Percentiles rank a stretch among this genome's conserved stretches.
These are phyloP conservation scores for Kwoniella pini DNA, from an alignment of 768 basidiomycete genomes.

Conservation along the genomic window DNA sequence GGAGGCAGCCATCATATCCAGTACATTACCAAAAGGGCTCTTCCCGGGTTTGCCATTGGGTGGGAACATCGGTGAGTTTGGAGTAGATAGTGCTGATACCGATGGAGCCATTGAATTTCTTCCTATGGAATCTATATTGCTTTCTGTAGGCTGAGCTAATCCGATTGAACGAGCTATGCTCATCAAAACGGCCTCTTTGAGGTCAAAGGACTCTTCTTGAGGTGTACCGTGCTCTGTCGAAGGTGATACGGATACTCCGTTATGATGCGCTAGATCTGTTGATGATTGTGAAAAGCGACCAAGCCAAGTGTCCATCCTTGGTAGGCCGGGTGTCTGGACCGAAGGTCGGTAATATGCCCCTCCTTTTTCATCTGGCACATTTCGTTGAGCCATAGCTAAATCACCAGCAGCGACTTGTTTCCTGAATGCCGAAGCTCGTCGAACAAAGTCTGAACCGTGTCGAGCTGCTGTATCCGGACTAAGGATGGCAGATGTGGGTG, in stretches of 20 bases:
- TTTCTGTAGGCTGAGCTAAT: constrained; percentile 73
- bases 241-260: constrained; percentile 21
- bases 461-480: constrained; percentile 38
- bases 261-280: constrained; percentile 20
- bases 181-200: constrained; percentile 95
- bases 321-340: constrained; percentile 48
- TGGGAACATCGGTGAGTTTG: constrained; percentile 52
- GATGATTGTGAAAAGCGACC: constrained; percentile 34
- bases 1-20: constrained; percentile 52
- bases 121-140: constrained; percentile 24
- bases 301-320: constrained; percentile 51
- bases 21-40: constrained; percentile 49
- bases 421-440: constrained; percentile 37
- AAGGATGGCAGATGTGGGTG: constrained; percentile 24
- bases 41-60: constrained; percentile 24
- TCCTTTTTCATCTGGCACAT: constrained; percentile 29
- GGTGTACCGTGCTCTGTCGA: constrained; percentile 5
- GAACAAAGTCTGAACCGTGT: constrained; percentile 27
- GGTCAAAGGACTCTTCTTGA: constrained; percentile 63
- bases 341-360: constrained; percentile 49
- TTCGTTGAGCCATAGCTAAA: constrained; percentile 54
- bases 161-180: constrained; percentile 98
- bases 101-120: constrained; percentile 38
- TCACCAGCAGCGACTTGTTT: constrained; percentile 56
- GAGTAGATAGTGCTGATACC: constrained; percentile 50